phyloP scores from a whole-genome alignment of 73 alveolate species.

The Stentor roeselii region DNA sequence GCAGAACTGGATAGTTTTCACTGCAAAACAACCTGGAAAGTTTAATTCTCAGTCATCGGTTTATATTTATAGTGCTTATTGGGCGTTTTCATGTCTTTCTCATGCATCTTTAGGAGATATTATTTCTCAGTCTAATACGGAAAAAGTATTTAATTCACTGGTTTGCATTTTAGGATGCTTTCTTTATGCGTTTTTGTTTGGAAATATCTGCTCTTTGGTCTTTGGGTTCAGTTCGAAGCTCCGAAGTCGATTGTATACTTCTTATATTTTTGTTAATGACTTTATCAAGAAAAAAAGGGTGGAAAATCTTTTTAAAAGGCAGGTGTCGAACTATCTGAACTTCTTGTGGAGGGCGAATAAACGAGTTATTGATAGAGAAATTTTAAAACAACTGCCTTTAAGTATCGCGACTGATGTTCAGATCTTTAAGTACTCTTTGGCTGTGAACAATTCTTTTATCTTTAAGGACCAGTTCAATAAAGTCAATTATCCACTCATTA shows the following conservation, averaged over 20 bases:
- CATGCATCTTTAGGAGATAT: constrained; percentile 63
- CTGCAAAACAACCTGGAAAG: constrained; percentile 40
- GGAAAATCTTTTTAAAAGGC: background rate
- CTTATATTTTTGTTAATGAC: background rate
- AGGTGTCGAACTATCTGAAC: constrained; percentile 34
- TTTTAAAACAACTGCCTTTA: constrained; percentile 34
- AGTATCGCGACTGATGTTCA: constrained; percentile 38
- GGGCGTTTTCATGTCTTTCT: constrained; percentile 38
- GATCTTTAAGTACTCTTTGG: constrained; percentile 34
- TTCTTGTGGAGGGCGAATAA: constrained; percentile 40
- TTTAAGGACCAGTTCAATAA: constrained; percentile 21
- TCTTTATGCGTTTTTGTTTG: constrained; percentile 50
- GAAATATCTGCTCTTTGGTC: constrained; percentile 47
- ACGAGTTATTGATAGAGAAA: constrained; percentile 38
- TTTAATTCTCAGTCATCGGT: constrained; percentile 3
- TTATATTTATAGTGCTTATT: constrained; percentile 49
- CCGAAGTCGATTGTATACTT: background rate
- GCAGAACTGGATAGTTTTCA: constrained; percentile 38
- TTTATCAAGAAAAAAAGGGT: constrained; percentile 13
- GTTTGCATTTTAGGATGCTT: constrained; percentile 37
- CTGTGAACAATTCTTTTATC: constrained; percentile 37
- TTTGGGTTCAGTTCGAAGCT: constrained; percentile 36
- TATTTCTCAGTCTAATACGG: constrained; percentile 35
- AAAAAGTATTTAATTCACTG: constrained; percentile 40
- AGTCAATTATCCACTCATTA: constrained; percentile 39